Base-by-base conservation (phyloP, 345 rosid species). In the Psidium friedrichsthalianum region DNA sequence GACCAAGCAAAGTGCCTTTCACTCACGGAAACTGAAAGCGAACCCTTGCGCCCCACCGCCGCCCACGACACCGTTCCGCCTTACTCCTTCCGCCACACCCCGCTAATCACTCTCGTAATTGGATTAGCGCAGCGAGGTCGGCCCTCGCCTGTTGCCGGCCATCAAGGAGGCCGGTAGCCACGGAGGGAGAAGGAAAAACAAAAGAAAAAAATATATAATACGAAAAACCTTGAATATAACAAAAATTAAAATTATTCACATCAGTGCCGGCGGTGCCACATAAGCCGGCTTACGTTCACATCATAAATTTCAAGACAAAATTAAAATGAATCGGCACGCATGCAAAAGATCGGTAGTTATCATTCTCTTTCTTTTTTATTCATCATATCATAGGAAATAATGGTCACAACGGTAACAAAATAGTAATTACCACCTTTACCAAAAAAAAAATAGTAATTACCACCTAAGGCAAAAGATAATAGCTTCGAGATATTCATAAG, bases 351-450 rank as follows among this genome's bases (percentile, higher is more conserved):
- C 3, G 36, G 36, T 3, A 36, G 36, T 18, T 4, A 69, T 4
- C 2, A 0, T 4, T 69, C 78, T 18, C 78, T 36, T 18, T 13
- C 24, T 69, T 32, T 8, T 32, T 11, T 16, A 16, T 69, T 1
- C 24, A 18, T 32, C 13, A 8, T 18, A 32, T 32, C 44, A 16
- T 4, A 18, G 6, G 18, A 29, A 69, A 32, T 7, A 61, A 6
- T 1, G 2, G 9, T 7, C 32, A 29, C 2, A 11, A 1, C 0
- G 0, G 0, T 0, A 15, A 29, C 22, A 7, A 16, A 29, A 64
- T 32, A 9, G 3, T 69, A 32, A 18, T 8, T 32, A 5, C 11
- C 47, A 0, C 47, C 24, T 32, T 8, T 32, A 5, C 11, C 47
- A 0, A n/a, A n/a, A n/a, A n/a, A n/a, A 7, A 16, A 29, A 64